Percentiles rank a stretch among this genome's conserved stretches.
These are phyloP conservation scores for Microcera coccophila DNA, from an alignment of 2,329 filamentous ascomycete species.

Conservation along the genomic window DNA sequence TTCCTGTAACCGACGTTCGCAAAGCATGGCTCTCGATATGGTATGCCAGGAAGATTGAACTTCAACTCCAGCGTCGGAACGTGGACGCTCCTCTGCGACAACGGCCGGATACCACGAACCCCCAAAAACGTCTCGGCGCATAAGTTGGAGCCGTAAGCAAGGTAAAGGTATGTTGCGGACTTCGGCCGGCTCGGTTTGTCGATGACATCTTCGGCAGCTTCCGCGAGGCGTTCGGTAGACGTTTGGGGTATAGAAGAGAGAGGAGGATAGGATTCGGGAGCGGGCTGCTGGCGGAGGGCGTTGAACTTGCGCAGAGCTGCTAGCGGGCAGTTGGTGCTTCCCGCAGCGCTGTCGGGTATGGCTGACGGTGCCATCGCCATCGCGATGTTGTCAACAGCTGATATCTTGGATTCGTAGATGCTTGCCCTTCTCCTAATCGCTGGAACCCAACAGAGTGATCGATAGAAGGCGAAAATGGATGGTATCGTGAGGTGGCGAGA, in stretches of 20 bases:
- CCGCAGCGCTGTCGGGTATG: neutral
- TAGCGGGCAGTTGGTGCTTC: conserved; percentile 7
- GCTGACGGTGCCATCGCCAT: neutral
- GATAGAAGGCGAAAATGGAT: neutral
- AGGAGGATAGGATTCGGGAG: conserved; percentile 25
- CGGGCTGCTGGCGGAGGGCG: conserved; percentile 16
- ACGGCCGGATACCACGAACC: conserved; percentile 70
- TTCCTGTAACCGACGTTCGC: conserved; percentile 70
- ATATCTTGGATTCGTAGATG: neutral
- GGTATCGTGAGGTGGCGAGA: neutral
- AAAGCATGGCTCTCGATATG: conserved; percentile 89
- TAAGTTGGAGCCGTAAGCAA: conserved; percentile 92
- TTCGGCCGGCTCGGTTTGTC: conserved; percentile 19
- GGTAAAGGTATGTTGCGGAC: conserved; percentile 63
- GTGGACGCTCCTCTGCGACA: conserved; percentile 77
- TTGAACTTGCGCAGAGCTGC: conserved; percentile 26
- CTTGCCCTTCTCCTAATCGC: neutral
- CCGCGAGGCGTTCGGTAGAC: conserved; percentile 26
- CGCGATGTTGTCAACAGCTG: neutral
- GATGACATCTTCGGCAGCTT: conserved; percentile 26
- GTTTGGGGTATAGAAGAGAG: conserved; percentile 33
- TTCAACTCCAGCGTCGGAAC: conserved; percentile 74
- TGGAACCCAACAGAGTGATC: neutral
- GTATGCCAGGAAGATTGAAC: conserved; percentile 81
- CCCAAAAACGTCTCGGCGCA: conserved; percentile 75